Conservation (phyloP, 371 early-diverging fungal species). For the Lichtheimia ornata region DNA sequence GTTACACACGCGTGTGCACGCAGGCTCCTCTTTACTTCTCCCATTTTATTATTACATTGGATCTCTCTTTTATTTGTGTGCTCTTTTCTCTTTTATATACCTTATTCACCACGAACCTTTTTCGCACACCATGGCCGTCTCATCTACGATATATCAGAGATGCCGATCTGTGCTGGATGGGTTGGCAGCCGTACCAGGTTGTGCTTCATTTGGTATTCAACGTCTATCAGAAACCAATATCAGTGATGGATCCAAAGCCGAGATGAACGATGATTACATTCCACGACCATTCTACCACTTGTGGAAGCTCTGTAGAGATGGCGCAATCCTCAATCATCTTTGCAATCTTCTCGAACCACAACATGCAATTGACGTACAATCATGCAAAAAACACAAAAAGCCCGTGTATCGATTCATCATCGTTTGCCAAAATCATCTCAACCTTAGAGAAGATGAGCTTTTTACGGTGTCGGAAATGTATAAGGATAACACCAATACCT, state of each 20-base stretch:
- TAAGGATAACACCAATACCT: slow-evolving; percentile 91
- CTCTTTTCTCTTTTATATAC: slow-evolving; percentile 2
- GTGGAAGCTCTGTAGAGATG: slow-evolving; percentile 88
- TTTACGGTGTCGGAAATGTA: slow-evolving; percentile 87
- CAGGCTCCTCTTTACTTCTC: background rate
- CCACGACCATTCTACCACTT: slow-evolving; percentile 44
- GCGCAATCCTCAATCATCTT: slow-evolving; percentile 81
- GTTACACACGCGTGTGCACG: slow-evolving; percentile 2
- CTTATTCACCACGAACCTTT: background rate
- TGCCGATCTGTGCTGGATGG: slow-evolving; percentile 10
- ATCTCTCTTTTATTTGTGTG: slow-evolving; percentile 4
- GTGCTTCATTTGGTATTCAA: background rate
- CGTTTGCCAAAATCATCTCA: slow-evolving; percentile 69
- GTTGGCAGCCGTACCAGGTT: slow-evolving; percentile 4
- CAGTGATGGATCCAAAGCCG: slow-evolving; percentile 15
- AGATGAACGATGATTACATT: background rate
- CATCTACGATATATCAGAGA: slow-evolving; percentile 2
- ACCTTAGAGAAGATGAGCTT: slow-evolving; percentile 70
- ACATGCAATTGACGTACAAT: slow-evolving; percentile 52
- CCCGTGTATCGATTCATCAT: slow-evolving; percentile 77
- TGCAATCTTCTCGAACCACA: slow-evolving; percentile 74
- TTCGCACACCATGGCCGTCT: background rate
- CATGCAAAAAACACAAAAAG: slow-evolving; percentile 69
- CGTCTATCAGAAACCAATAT: background rate
- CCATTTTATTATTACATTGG: slow-evolving; percentile 4